Evolutionary conservation across 2,329 filamentous ascomycete genomes (phyloP), one percentile per base, ranked within the genome.

Genomic region (Cryoendolithus antarcticus): DNA sequence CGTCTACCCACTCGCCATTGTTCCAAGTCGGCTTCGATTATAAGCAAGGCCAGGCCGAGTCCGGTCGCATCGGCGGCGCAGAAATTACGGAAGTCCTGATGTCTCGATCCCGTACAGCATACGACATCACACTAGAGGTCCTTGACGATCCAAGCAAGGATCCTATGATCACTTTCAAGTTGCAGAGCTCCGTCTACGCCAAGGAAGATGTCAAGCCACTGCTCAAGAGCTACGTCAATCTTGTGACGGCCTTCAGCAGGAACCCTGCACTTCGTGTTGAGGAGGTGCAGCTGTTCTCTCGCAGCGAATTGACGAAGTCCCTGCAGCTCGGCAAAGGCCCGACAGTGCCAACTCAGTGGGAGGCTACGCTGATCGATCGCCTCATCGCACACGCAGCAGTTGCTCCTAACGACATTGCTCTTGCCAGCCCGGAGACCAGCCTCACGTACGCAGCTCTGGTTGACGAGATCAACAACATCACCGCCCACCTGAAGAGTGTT

Each of bases 21-120:
- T 62, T 63, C 42, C 62, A 64, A 34, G 51, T 50, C 2, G 52
- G 53, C 27, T 44, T 63, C 30, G 52, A 64, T 39, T 58, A 61
- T 40, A 44, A 35, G 34, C 34, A 35, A 27, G 34, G 19, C 11
- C 9, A 35, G 8, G 9, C 34, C 2, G 34, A 28, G 34, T 19
- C 12, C 19, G 34, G 19, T 27, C 24, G 7, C 9, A 35, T 28
- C n/a, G 34, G 34, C 12, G 13, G 11, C 2, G 13, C 19, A 4
- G 28, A 11, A n/a, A 35, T 35, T 4, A 13, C 11, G 3, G 34
- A 27, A 5, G 15, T 8, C 10, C 9, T 12, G 19, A 35, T 24
- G 24, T 24, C 34, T 1, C 12, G 21, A 27, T n/a, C 4, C 9
- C 13, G 21, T 10, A 21, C 34, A 3, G 13, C 9, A 21, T 35